phyloP scores from a whole-genome alignment of 257 asterid species.

The Coffea eugenioides region DNA sequence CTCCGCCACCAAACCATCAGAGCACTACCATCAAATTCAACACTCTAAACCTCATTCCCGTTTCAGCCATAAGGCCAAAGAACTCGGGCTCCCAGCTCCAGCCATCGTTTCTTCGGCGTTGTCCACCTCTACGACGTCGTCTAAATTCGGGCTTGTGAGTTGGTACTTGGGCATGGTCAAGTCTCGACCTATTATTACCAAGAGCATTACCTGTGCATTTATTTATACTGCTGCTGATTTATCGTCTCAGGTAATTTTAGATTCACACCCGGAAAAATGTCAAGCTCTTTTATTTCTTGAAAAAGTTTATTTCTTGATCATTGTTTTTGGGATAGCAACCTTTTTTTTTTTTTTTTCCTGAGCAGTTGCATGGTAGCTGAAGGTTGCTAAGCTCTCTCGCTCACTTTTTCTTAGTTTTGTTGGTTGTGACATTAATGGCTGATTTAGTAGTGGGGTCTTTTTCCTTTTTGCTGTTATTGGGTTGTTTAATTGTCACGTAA shows the following conservation, averaged over 20 bases:
- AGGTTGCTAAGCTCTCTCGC: not conserved
- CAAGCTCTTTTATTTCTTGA: not conserved
- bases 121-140: constrained; percentile 30
- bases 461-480: not conserved
- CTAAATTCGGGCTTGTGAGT: constrained; percentile 41
- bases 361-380: not conserved
- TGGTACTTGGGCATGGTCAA: constrained; percentile 71
- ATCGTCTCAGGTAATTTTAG: constrained; percentile 68
- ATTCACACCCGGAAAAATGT: not conserved
- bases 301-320: not conserved
- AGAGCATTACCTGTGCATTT: constrained; percentile 66
- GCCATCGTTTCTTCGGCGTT: constrained; percentile 18
- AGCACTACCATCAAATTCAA: constrained; percentile 25
- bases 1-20: constrained; percentile 10
- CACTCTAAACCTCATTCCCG: constrained; percentile 38
- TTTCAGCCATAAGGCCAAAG: constrained; percentile 39
- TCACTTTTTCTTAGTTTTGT: no score
- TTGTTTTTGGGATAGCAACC: not conserved
- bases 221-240: constrained; percentile 81
- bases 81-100: constrained; percentile 22
- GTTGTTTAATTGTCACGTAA: not conserved
- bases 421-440: not conserved
- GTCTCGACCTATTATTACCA: constrained; percentile 70
- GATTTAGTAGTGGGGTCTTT: not conserved
- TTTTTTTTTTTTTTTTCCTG: no score